These are phyloP conservation scores for Vitellaria paradoxa DNA, from an alignment of 179 eudicot species.

Conservation along the genomic window DNA sequence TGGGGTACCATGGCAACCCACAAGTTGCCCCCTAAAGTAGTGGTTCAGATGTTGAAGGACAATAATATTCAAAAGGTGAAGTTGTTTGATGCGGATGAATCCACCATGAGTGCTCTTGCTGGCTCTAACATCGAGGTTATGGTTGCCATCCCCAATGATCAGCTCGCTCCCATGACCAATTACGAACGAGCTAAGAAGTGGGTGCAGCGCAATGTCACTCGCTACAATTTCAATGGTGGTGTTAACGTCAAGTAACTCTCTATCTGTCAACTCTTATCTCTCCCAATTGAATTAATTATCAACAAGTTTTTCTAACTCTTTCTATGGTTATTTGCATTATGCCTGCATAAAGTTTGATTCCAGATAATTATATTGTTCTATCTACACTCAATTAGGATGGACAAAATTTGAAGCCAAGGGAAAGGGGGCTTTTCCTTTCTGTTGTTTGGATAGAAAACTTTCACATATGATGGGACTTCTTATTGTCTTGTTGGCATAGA, in stretches of 20 bases:
- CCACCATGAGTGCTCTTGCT: constrained; percentile 61
- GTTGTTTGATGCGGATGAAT: constrained; percentile 76
- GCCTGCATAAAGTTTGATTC: background rate
- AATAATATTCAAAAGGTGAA: constrained; percentile 81
- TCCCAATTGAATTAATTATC: background rate
- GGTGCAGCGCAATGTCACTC: constrained; percentile 65
- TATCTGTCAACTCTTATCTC: background rate
- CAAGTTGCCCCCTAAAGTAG: constrained; percentile 49
- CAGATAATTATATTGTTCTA: too few relatives aligned
- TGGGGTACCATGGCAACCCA: constrained; percentile 89
- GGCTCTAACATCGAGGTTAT: constrained; percentile 77
- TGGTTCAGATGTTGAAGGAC: constrained; percentile 75
- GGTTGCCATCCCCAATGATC: constrained; percentile 87
- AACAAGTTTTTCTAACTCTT: too few relatives aligned
- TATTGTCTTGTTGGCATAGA: too few relatives aligned
- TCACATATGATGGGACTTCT: too few relatives aligned
- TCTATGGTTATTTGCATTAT: too few relatives aligned
- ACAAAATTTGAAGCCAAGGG: too few relatives aligned
- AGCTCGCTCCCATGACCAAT: constrained; percentile 43
- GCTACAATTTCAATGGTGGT: constrained; percentile 67
- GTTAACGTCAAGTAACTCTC: constrained; percentile 69
- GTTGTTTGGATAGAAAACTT: too few relatives aligned
- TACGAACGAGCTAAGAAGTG: constrained; percentile 58
- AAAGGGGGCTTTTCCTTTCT: too few relatives aligned
- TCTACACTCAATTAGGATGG: too few relatives aligned